These are phyloP conservation scores for Ophiostoma sp. DNA, from an alignment of 2,329 filamentous ascomycete species.

Conservation along the genomic window DNA sequence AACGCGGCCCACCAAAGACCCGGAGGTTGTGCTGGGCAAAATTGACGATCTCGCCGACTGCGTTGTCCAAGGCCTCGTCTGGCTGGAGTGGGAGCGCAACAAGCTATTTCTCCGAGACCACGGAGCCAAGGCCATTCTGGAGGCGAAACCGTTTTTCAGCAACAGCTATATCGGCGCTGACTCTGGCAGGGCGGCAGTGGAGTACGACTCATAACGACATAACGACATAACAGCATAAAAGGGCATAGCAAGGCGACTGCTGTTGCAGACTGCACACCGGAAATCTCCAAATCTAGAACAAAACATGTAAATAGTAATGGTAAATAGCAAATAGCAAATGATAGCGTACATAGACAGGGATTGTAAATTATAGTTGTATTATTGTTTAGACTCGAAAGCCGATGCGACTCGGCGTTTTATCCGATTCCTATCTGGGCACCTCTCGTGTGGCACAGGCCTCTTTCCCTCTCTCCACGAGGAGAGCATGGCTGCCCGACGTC, in stretches of 20 bases:
- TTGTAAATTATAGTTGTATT: constrained; percentile 12
- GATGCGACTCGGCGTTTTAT: constrained; percentile 6
- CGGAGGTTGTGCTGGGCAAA: constrained; percentile 44
- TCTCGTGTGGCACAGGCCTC: constrained; percentile 8
- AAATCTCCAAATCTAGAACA: not conserved
- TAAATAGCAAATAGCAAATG: too few species aligned
- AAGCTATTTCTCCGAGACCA: constrained; percentile 34
- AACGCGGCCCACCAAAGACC: constrained; percentile 20
- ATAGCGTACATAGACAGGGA: constrained; percentile 10
- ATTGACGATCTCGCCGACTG: constrained; percentile 79
- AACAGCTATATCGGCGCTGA: not conserved
- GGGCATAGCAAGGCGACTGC: too few species aligned
- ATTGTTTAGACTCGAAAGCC: not conserved
- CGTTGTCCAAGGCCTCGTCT: constrained; percentile 70
- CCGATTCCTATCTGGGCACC: constrained; percentile 28
- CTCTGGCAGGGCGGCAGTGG: not conserved
- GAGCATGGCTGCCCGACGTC: not conserved
- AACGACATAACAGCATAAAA: not conserved
- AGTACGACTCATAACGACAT: not conserved
- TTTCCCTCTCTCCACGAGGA: not conserved
- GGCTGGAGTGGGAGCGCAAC: constrained; percentile 69
- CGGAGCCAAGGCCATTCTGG: constrained; percentile 31
- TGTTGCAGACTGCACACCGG: not conserved
- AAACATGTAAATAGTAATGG: not conserved
- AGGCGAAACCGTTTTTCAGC: constrained; percentile 1